Evolutionary conservation across 2,329 filamentous ascomycete genomes (phyloP).

Genomic region (Pezicula radicicola): DNA sequence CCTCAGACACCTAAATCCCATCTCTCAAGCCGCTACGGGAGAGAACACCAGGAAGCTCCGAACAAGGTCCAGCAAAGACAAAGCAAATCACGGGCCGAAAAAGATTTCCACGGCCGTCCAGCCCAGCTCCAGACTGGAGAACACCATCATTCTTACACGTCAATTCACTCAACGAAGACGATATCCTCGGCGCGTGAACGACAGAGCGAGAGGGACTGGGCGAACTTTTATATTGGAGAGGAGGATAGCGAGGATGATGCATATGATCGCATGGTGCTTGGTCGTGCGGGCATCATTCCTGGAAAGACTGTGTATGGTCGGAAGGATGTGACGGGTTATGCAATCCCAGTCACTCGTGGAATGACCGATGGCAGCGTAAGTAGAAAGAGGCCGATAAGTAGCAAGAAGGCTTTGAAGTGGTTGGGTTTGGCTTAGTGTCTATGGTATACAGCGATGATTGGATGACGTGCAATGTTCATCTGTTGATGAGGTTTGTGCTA

Average conservation of each 20-base stretch:
- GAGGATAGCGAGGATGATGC: conserved; percentile 30
- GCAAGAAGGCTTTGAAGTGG: conserved; percentile 34
- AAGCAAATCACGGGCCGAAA: not conserved
- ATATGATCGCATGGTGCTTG: conserved; percentile 29
- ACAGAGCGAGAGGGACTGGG: conserved; percentile 19
- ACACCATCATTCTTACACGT: conserved; percentile 3
- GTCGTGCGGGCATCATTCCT: conserved; percentile 2
- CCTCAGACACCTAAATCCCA: not conserved
- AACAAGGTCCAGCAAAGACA: not conserved
- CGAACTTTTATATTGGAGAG: conserved; percentile 27
- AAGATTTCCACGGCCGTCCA: not conserved
- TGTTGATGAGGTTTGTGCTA: too few species aligned
- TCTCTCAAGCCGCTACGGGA: not conserved
- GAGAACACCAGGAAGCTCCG: not conserved
- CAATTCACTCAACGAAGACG: conserved; percentile 9
- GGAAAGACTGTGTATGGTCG: not conserved
- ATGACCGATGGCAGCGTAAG: conserved; percentile 2
- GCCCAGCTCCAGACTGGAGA: not conserved
- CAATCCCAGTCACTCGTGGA: not conserved
- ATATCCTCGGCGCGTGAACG: conserved; percentile 2
- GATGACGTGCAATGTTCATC: too few species aligned
- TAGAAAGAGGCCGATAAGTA: conserved; percentile 17
- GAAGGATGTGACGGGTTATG: not conserved
- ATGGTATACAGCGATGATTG: too few species aligned
- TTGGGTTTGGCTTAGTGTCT: conserved; percentile 27